These are phyloP conservation scores for Kockiozyma suomiensis DNA, from an alignment of 805 yeast species.

Conservation along the genomic window DNA sequence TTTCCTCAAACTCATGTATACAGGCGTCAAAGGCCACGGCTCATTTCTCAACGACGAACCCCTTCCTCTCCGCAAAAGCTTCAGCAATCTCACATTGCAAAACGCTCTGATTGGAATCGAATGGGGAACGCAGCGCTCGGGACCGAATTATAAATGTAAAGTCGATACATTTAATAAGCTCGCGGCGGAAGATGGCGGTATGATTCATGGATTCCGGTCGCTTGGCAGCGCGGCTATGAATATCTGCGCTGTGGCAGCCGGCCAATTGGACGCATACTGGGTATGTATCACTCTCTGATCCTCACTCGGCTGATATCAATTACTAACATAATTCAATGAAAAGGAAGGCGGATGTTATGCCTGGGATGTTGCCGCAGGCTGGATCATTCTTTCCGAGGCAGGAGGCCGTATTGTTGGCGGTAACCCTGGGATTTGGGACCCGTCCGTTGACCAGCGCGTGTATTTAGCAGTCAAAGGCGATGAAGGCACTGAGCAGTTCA, in stretches of 20 bases:
- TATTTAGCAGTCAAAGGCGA: slow-evolving; percentile 63
- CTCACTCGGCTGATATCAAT: not conserved
- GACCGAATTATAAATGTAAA: slow-evolving; percentile 54
- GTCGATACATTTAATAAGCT: slow-evolving; percentile 52
- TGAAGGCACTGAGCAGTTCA: slow-evolving; percentile 50
- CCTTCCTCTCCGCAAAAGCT: slow-evolving; percentile 44
- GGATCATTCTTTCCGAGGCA: slow-evolving; percentile 61
- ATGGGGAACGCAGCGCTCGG: slow-evolving; percentile 62
- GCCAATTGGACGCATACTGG: slow-evolving; percentile 64
- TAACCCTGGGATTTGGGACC: slow-evolving; percentile 52
- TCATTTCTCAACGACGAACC: slow-evolving; percentile 53
- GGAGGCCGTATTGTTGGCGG: slow-evolving; percentile 64
- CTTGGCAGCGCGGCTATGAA: slow-evolving; percentile 70
- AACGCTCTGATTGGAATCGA: slow-evolving; percentile 60
- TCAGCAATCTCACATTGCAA: slow-evolving; percentile 48
- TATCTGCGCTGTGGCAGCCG: slow-evolving; percentile 59
- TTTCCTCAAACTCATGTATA: slow-evolving; percentile 54
- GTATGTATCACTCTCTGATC: slow-evolving; percentile 26
- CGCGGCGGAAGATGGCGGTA: slow-evolving; percentile 55
- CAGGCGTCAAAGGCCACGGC: slow-evolving; percentile 60
- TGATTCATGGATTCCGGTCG: slow-evolving; percentile 62
- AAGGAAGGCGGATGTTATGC: slow-evolving; percentile 74
- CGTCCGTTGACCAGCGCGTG: slow-evolving; percentile 55
- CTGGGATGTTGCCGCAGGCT: slow-evolving; percentile 73
- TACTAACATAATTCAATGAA: slow-evolving; percentile 43